Evolutionary conservation across 116 monocot species (phyloP).

Genomic region (Posidonia oceanica): DNA sequence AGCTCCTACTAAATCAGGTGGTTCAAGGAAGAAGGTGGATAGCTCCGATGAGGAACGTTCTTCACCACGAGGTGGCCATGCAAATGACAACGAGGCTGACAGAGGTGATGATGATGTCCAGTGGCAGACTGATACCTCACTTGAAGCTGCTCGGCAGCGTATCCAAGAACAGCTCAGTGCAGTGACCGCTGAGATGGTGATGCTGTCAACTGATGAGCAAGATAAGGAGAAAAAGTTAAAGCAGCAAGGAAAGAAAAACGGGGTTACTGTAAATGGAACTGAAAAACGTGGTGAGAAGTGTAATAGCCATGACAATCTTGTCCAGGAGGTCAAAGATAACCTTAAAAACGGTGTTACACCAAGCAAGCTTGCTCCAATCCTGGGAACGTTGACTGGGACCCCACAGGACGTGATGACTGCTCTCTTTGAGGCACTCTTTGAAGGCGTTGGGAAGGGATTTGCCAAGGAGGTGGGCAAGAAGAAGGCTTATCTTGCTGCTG

Average conservation of each 20-base stretch:
- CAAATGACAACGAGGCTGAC: constrained; percentile 24
- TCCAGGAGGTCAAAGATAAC: constrained; percentile 21
- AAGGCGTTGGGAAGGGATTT: constrained; percentile 62
- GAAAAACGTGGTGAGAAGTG: not conserved
- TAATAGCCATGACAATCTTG: constrained; percentile 10
- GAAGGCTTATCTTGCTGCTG: constrained; percentile 31
- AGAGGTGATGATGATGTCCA: constrained; percentile 44
- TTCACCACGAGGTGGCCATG: constrained; percentile 31
- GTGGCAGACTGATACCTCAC: constrained; percentile 79
- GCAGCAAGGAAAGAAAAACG: constrained; percentile 10
- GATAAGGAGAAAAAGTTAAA: constrained; percentile 8
- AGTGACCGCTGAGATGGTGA: constrained; percentile 80
- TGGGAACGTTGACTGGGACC: constrained; percentile 7
- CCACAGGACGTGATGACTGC: constrained; percentile 44
- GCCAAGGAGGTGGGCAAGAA: constrained; percentile 64
- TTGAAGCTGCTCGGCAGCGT: constrained; percentile 61
- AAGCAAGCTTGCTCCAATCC: constrained; percentile 16
- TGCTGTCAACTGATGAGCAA: constrained; percentile 41
- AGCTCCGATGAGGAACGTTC: constrained; percentile 27
- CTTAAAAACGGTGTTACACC: constrained; percentile 22
- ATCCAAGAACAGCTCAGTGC: constrained; percentile 70
- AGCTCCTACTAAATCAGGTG: not conserved
- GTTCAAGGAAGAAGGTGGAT: constrained; percentile 7
- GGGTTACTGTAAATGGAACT: constrained; percentile 3
- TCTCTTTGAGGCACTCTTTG: constrained; percentile 55